A percentile compares a stretch with the other conserved stretches of the same genome.
Conservation (phyloP, 768 basidiomycete species). For the Piloderma croceum region DNA sequence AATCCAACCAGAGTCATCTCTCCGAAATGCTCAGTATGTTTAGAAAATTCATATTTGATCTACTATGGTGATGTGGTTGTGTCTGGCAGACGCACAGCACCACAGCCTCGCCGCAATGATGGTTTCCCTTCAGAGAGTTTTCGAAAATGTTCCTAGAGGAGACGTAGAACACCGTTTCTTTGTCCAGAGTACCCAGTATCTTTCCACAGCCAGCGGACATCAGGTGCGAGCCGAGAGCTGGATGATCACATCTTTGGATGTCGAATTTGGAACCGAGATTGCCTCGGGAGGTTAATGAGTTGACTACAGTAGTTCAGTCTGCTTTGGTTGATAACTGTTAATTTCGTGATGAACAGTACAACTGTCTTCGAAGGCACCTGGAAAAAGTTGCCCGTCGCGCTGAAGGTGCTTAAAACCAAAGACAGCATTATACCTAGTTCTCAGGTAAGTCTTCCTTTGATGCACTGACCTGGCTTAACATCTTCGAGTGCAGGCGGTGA, state of each 20-base stretch:
- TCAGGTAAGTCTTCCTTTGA: too few species aligned
- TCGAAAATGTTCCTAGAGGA: slow-evolving; percentile 2
- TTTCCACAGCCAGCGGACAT: slow-evolving; percentile 8
- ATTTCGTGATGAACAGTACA: too few species aligned
- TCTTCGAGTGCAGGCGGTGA: too few species aligned
- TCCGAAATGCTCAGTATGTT: too few species aligned
- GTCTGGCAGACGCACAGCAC: slow-evolving; percentile 10
- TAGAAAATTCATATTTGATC: too few species aligned
- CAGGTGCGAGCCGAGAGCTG: slow-evolving; percentile 3
- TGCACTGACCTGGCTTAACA: too few species aligned
- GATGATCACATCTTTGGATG: slow-evolving; percentile 28
- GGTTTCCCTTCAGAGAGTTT: slow-evolving; percentile 10
- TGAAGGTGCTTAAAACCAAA: slow-evolving; percentile 13
- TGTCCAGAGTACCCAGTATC: too few species aligned
- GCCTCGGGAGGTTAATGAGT: slow-evolving; percentile 17
- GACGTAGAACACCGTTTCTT: slow-evolving; percentile 7
- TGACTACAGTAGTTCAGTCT: too few species aligned
- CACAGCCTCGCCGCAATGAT: slow-evolving; percentile 13
- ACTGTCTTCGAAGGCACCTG: slow-evolving; percentile 9
- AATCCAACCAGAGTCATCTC: too few species aligned
- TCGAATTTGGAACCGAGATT: slow-evolving; percentile 39
- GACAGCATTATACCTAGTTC: too few species aligned
- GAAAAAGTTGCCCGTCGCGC: slow-evolving; percentile 11
- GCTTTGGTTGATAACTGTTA: too few species aligned
- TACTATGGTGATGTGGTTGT: too few species aligned